phyloP scores from a whole-genome alignment of 805 yeast genomes.

The Kuraishia hungarica region DNA sequence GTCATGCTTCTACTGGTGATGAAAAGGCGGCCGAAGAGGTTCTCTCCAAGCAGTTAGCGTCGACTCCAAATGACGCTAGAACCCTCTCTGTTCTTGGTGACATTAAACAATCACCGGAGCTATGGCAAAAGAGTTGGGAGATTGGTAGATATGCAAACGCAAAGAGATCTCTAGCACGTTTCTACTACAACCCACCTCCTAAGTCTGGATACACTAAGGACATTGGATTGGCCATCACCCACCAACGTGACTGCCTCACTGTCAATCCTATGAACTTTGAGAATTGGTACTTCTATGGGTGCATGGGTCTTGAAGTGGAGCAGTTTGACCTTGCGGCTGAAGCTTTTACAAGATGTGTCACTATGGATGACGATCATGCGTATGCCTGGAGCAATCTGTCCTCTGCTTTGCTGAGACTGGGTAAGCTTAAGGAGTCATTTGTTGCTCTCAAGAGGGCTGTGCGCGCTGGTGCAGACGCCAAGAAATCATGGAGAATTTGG shows the following conservation, averaged over 20 bases:
- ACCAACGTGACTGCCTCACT: conserved; percentile 66
- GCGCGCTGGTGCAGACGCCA: conserved; percentile 52
- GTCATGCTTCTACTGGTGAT: conserved; percentile 81
- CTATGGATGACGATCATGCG: conserved; percentile 72
- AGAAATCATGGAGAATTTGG: conserved; percentile 83
- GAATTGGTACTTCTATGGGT: conserved; percentile 91
- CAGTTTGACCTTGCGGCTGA: conserved; percentile 76
- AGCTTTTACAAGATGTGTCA: conserved; percentile 86
- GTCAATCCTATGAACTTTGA: conserved; percentile 68
- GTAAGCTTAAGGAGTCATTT: conserved; percentile 70
- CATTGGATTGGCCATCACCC: conserved; percentile 44
- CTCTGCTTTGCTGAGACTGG: conserved; percentile 59
- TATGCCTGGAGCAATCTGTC: conserved; percentile 91
- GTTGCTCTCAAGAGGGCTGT: conserved; percentile 79
- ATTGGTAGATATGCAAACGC: conserved; percentile 78
- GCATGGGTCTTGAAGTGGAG: conserved; percentile 69
- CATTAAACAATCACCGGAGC: conserved; percentile 60
- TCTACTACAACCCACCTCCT: conserved; percentile 57
- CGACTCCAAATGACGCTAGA: conserved; percentile 69
- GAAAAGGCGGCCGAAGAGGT: conserved; percentile 57
- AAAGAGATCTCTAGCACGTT: conserved; percentile 72
- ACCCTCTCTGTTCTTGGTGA: conserved; percentile 84
- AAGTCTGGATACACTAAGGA: conserved; percentile 43
- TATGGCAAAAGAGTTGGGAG: conserved; percentile 87
- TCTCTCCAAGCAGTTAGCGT: conserved; percentile 41